These are phyloP conservation scores for Sarocladium strictum DNA, from an alignment of 2,329 filamentous ascomycete species.

Conservation along the genomic window DNA sequence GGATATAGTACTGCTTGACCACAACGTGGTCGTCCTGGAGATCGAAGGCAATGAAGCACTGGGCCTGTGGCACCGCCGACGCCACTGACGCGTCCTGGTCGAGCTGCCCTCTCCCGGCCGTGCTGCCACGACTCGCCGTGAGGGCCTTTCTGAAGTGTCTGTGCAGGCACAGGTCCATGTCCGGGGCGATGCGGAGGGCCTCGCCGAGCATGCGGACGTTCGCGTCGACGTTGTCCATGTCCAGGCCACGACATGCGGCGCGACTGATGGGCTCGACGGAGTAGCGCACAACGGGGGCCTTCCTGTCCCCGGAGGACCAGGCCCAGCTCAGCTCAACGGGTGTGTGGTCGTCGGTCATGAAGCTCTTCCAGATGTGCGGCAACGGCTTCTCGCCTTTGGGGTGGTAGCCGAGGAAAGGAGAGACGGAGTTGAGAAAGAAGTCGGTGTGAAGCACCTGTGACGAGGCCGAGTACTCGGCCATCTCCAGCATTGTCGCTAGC, in stretches of 20 bases:
- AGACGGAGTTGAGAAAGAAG: background rate
- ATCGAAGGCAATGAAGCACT: background rate
- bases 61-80: slow-evolving; percentile 10
- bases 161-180: background rate
- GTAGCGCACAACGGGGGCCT: slow-evolving; percentile 23
- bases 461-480: background rate
- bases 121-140: slow-evolving; percentile 10
- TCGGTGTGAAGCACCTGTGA: background rate
- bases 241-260: background rate
- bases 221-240: slow-evolving; percentile 17
- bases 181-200: slow-evolving; percentile 8
- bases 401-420: background rate
- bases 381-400: background rate
- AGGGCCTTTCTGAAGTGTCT: slow-evolving; percentile 1
- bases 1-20: slow-evolving; percentile 22
- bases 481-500: background rate
- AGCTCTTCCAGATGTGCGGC: slow-evolving; percentile 25
- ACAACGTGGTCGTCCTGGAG: background rate
- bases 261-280: slow-evolving; percentile 25
- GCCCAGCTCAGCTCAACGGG: slow-evolving; percentile 33
- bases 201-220: slow-evolving; percentile 20
- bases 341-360: slow-evolving; percentile 33
- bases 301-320: slow-evolving; percentile 16
- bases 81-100: slow-evolving; percentile 11
- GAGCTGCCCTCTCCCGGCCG: slow-evolving; percentile 14